These are phyloP conservation scores for Fagopyrum esculentum DNA, from an alignment of 148 eudicot genomes.

Conservation along the genomic window DNA sequence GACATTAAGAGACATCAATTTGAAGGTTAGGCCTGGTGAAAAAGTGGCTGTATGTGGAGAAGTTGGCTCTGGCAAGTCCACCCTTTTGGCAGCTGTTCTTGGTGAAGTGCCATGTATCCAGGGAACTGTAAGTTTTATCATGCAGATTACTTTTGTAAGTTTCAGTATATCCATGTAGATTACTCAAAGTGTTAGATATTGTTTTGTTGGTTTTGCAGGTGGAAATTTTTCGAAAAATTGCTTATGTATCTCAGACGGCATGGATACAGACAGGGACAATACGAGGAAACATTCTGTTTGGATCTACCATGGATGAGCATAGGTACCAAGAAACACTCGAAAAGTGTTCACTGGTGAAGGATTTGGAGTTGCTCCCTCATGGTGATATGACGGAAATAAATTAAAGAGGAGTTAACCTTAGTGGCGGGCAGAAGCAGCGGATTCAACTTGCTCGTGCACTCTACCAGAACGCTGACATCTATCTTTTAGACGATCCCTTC, in stretches of 20 bases:
- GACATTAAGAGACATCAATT: slow-evolving; percentile 47
- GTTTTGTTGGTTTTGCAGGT: slow-evolving; percentile 29
- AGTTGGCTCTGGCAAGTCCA: slow-evolving; percentile 92
- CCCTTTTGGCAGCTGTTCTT: slow-evolving; percentile 73
- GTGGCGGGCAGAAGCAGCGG: slow-evolving; percentile 93
- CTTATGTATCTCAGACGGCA: slow-evolving; percentile 92
- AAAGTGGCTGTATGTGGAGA: slow-evolving; percentile 89
- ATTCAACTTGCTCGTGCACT: slow-evolving; percentile 95
- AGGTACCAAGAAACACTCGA: slow-evolving; percentile 62
- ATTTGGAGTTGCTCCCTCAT: slow-evolving; percentile 73
- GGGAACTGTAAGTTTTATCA: slow-evolving; percentile 54
- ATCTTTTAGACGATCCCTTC: slow-evolving; percentile 92
- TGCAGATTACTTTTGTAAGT: neutral
- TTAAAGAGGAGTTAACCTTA: slow-evolving; percentile 89
- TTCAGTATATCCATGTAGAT: neutral
- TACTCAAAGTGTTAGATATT: neutral
- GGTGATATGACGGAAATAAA: slow-evolving; percentile 90
- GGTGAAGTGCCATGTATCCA: slow-evolving; percentile 71
- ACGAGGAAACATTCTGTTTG: slow-evolving; percentile 72
- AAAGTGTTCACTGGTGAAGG: slow-evolving; percentile 69
- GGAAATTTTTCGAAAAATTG: slow-evolving; percentile 57
- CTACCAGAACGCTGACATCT: slow-evolving; percentile 76
- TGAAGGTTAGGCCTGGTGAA: slow-evolving; percentile 52
- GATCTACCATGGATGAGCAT: slow-evolving; percentile 46
- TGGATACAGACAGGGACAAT: slow-evolving; percentile 92